These are phyloP conservation scores for Arthrinium phaeospermum DNA, from an alignment of 2,329 filamentous ascomycete species.

Conservation along the genomic window DNA sequence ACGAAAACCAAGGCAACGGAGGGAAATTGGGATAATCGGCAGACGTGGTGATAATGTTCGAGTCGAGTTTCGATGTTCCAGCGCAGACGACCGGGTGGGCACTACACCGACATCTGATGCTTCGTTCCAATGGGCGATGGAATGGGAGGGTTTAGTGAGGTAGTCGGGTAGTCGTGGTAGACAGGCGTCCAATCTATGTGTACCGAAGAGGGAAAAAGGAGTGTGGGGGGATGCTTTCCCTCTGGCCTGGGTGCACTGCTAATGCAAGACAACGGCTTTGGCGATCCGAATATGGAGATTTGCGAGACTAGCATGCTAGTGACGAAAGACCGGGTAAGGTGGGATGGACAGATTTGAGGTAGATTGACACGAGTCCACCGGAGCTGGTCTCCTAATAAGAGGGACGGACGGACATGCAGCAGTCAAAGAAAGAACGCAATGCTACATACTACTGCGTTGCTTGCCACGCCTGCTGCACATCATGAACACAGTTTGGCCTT, in stretches of 20 bases:
- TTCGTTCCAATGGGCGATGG: constrained; percentile 8
- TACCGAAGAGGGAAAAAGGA: constrained; percentile 8
- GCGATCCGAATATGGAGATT: constrained; percentile 17
- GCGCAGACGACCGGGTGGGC: not conserved
- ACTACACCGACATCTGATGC: constrained; percentile 16
- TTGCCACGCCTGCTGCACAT: not conserved
- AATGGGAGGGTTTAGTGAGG: not conserved
- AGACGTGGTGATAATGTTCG: constrained; percentile 5
- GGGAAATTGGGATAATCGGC: constrained; percentile 6
- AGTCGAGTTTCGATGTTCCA: constrained; percentile 6
- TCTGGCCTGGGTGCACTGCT: constrained; percentile 3
- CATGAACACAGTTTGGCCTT: not conserved
- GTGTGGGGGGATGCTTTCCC: constrained; percentile 2
- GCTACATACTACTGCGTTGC: not conserved
- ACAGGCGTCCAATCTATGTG: not conserved
- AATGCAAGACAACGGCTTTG: constrained; percentile 17
- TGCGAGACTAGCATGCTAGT: constrained; percentile 14
- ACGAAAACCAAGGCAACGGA: not conserved
- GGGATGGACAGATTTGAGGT: constrained; percentile 1
- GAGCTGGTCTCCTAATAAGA: not conserved
- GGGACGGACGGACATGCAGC: not conserved
- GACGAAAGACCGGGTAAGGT: constrained; percentile 16
- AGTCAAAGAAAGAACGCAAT: not conserved
- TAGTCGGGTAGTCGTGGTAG: not conserved
- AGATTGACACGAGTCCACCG: not conserved